Evolutionary conservation across 345 rosid species (phyloP).

Genomic region (Bruguiera gymnorhiza): DNA sequence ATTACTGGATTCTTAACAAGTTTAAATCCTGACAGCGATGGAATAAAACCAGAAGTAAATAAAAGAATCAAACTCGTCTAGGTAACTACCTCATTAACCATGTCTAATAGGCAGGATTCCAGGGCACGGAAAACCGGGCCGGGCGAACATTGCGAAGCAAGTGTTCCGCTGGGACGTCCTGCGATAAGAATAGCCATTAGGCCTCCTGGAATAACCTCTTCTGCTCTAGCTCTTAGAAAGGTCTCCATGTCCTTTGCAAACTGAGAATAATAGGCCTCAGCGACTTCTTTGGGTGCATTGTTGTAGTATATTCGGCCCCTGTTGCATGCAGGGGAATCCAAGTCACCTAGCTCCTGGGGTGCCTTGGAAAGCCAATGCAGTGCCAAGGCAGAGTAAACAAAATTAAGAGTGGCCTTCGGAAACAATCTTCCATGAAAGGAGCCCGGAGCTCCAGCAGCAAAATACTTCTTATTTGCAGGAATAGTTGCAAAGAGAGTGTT

Average conservation of each 20-base stretch:
- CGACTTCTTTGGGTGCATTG: constrained; percentile 14
- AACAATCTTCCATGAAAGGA: constrained; percentile 20
- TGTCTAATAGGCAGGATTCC: constrained; percentile 16
- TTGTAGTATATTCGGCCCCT: constrained; percentile 8
- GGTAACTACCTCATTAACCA: constrained; percentile 14
- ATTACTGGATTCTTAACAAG: no score
- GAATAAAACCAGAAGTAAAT: no score
- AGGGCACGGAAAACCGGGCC: background rate
- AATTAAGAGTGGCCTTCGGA: constrained; percentile 6
- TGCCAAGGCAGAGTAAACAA: constrained; percentile 10
- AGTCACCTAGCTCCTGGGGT: constrained; percentile 6
- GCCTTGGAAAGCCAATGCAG: constrained; percentile 14
- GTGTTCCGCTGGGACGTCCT: constrained; percentile 11
- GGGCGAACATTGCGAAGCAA: background rate
- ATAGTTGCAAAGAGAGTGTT: constrained; percentile 11
- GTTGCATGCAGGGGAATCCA: constrained; percentile 1
- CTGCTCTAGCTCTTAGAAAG: constrained; percentile 16
- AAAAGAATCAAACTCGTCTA: background rate
- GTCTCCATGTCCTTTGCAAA: constrained; percentile 14
- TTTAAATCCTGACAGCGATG: no score
- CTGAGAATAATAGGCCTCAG: constrained; percentile 14
- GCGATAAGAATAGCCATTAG: constrained; percentile 2
- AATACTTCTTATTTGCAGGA: constrained; percentile 6
- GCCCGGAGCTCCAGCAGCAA: constrained; percentile 15
- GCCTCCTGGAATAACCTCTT: constrained; percentile 16